These are phyloP conservation scores for Hydnum rufescens DNA, from an alignment of 768 basidiomycete genomes.

Conservation along the genomic window DNA sequence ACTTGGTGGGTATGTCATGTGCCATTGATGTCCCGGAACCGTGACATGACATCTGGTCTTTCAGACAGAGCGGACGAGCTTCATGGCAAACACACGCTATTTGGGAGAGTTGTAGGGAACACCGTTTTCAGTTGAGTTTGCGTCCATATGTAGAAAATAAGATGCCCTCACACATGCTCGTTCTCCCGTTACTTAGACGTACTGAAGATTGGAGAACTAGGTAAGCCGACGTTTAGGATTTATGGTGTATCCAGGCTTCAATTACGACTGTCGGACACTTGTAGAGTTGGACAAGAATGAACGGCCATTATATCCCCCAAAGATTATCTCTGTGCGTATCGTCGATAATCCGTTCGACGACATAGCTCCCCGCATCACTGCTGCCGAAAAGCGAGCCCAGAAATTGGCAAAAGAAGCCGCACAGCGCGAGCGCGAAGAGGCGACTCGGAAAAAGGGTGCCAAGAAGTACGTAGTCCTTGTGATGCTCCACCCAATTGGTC, in stretches of 20 bases:
- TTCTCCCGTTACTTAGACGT: conserved; percentile 35
- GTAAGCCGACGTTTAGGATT: conserved; percentile 26
- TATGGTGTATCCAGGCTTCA: background rate
- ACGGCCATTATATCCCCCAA: conserved; percentile 75
- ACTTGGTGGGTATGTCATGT: conserved; percentile 33
- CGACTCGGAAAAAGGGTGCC: conserved; percentile 46
- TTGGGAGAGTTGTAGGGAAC: conserved; percentile 76
- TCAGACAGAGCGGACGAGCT: conserved; percentile 80
- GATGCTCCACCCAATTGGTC: background rate
- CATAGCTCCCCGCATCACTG: conserved; percentile 90
- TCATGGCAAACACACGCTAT: conserved; percentile 86
- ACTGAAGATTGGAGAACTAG: conserved; percentile 77
- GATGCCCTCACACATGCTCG: background rate
- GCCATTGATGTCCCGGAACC: background rate
- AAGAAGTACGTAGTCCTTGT: conserved; percentile 49
- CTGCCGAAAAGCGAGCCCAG: conserved; percentile 78
- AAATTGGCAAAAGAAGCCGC: conserved; percentile 58
- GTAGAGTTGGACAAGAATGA: conserved; percentile 55
- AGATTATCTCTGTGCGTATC: conserved; percentile 68
- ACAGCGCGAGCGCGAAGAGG: conserved; percentile 61
- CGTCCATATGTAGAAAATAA: background rate
- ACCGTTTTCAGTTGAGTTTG: conserved; percentile 62
- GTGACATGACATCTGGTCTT: background rate
- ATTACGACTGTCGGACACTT: background rate
- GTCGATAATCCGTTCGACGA: conserved; percentile 90